Base-by-base conservation (phyloP, 495 filamentous ascomycete species). In the Antarctomyces pellizariae region DNA sequence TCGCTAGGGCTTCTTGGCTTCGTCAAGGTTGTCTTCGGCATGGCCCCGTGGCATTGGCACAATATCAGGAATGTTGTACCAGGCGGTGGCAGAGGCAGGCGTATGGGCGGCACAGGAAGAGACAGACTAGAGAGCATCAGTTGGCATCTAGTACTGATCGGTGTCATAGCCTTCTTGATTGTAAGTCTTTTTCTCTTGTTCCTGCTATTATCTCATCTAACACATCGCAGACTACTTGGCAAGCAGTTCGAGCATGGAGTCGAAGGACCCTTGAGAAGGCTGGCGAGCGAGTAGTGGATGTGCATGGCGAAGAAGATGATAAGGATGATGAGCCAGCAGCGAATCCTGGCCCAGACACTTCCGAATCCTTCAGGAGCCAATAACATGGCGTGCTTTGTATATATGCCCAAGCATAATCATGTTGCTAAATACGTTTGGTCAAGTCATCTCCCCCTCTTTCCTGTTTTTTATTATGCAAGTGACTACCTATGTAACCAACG, bases 1-100 rank as follows among this genome's bases (percentile, higher is more conserved):
- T 74, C 73, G 1, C 54, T 97, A 27, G 86, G 86, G 3, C 41
- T 97, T 3, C 46, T 92, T 22, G 80, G 86, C 0, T 78, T 91
- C 31, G 44, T 80, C 21, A 91, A 91, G 48, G 68, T 73, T 16
- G 50, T 91, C 12, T 58, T 82, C 26, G 62, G 67, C 11, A 48
- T 76, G 31, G 71, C 67, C 5, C 77, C 82, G 0, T 79, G 65
- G 53, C 59, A 72, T 23, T 80, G 69, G 68, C 71, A 60, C 56
- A 73, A 74, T 47, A 22, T 84, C 7, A 63, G 79, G 2, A 53
- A 41, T 10, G 52, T 53, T 12, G 36, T 62, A 13, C 48, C 55
- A 22, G 56, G 52, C 14, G 49, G 54, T 22, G 47, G 54, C 21
- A 50, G 47, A 2, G 39, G 42, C 11, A 54, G 59, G 9, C 49